Percentiles rank a stretch among this genome's conserved stretches.
These are phyloP conservation scores for Penicillium waksmanii DNA, from an alignment of 495 filamentous ascomycete species.

Conservation along the genomic window DNA sequence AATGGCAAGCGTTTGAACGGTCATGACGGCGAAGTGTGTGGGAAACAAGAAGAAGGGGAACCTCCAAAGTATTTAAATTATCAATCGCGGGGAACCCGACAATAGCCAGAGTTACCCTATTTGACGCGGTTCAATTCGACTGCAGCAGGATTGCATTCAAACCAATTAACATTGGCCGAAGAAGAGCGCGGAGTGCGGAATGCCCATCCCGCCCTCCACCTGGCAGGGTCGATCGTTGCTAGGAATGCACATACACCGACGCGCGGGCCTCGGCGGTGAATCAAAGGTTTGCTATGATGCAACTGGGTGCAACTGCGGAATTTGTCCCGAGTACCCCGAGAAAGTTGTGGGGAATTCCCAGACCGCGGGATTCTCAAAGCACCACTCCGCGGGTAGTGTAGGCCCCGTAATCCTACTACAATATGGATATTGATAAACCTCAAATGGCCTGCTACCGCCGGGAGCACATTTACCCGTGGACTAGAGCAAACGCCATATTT, in stretches of 20 bases:
- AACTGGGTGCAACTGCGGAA: too few species aligned
- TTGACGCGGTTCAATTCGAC: not conserved
- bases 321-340: too few species aligned
- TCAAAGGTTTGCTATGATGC: not conserved
- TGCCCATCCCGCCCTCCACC: slow-evolving; percentile 6
- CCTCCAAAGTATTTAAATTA: not conserved
- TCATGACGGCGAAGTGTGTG: slow-evolving; percentile 33
- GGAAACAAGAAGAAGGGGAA: not conserved
- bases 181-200: slow-evolving; percentile 7
- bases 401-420: too few species aligned
- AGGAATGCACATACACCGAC: not conserved
- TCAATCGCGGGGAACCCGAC: not conserved
- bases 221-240: not conserved
- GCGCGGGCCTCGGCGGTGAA: not conserved
- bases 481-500: too few species aligned
- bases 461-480: too few species aligned
- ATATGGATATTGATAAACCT: too few species aligned
- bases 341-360: too few species aligned
- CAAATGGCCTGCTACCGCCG: too few species aligned
- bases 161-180: slow-evolving; percentile 4
- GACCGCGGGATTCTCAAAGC: too few species aligned
- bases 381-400: too few species aligned
- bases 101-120: not conserved
- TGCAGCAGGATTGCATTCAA: not conserved
- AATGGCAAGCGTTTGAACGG: slow-evolving; percentile 47